phyloP scores from a whole-genome alignment of 2,329 filamentous ascomycete genomes.

The Didymella keratinophila region DNA sequence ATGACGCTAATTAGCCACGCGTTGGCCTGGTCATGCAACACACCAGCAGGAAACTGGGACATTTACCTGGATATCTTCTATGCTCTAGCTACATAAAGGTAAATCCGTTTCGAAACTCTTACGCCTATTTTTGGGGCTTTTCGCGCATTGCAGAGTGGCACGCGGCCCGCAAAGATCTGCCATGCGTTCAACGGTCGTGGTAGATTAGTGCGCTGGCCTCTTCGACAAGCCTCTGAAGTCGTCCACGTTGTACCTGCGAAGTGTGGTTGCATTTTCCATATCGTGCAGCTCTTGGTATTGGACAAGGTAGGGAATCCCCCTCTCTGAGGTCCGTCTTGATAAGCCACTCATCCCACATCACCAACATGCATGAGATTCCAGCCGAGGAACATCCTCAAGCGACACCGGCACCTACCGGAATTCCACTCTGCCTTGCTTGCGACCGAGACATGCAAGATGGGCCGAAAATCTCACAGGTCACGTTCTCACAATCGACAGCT shows the following conservation, averaged over 20 bases:
- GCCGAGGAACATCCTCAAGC: constrained; percentile 12
- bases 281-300: constrained; percentile 21
- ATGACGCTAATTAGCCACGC: constrained; percentile 32
- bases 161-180: constrained; percentile 24
- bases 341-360: constrained; percentile 9
- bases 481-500: constrained; percentile 8
- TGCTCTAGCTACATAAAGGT: constrained; percentile 25
- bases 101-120: constrained; percentile 32
- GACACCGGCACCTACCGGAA: constrained; percentile 5
- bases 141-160: constrained; percentile 21
- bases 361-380: constrained; percentile 9
- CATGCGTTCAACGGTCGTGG: constrained; percentile 24
- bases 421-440: constrained; percentile 15
- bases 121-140: constrained; percentile 43
- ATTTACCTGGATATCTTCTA: constrained; percentile 27
- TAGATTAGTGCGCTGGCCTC: constrained; percentile 20
- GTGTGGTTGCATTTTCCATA: constrained; percentile 16
- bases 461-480: constrained; percentile 17
- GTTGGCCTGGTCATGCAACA: constrained; percentile 19
- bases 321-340: constrained; percentile 8
- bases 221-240: constrained; percentile 12
- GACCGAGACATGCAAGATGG: constrained; percentile 12
- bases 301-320: constrained; percentile 17
- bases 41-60: constrained; percentile 14
- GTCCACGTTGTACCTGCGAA: constrained; percentile 28